Evolutionary conservation across 139 green algal species (phyloP).

Genomic region (Trebouxia sp.): DNA sequence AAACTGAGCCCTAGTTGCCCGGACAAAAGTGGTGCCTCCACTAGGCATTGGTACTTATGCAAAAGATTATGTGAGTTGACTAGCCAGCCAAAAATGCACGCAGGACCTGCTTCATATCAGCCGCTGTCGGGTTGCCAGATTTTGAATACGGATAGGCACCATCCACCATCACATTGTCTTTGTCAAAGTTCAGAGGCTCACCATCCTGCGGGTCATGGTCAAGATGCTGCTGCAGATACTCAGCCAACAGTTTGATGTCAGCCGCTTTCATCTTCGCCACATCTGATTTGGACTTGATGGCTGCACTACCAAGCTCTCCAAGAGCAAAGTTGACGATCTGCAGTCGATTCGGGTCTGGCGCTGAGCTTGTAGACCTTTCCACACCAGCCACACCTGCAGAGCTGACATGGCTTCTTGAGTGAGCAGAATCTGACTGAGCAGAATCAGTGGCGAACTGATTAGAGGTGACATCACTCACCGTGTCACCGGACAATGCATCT

Average conservation of each 20-base stretch:
- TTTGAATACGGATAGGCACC: conserved; percentile 27
- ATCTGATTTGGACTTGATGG: conserved; percentile 27
- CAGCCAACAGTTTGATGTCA: conserved; percentile 24
- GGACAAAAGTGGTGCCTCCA: conserved; percentile 21
- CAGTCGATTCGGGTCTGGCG: conserved; percentile 17
- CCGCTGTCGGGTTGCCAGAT: conserved; percentile 23
- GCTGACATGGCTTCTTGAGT: conserved; percentile 24
- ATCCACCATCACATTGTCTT: conserved; percentile 27
- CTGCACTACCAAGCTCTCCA: conserved; percentile 16
- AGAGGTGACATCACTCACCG: conserved; percentile 18
- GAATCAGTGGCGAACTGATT: background rate
- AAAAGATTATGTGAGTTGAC: conserved; percentile 25
- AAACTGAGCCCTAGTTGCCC: conserved; percentile 1
- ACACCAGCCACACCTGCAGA: conserved; percentile 17
- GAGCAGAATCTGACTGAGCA: conserved; percentile 5
- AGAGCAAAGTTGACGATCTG: conserved; percentile 27
- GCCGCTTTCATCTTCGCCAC: conserved; percentile 24
- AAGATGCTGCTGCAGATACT: conserved; percentile 25
- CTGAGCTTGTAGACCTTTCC: conserved; percentile 26
- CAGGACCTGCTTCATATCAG: conserved; percentile 23
- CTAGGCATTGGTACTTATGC: conserved; percentile 23
- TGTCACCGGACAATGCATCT: conserved; percentile 17
- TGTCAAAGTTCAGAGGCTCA: conserved; percentile 26
- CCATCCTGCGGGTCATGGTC: conserved; percentile 19
- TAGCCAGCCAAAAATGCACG: conserved; percentile 28